Evolutionary conservation across 1,284 basidiomycete species (phyloP), one percentile per base, ranked within the genome.

Genomic region (Jaminaea rosea): DNA sequence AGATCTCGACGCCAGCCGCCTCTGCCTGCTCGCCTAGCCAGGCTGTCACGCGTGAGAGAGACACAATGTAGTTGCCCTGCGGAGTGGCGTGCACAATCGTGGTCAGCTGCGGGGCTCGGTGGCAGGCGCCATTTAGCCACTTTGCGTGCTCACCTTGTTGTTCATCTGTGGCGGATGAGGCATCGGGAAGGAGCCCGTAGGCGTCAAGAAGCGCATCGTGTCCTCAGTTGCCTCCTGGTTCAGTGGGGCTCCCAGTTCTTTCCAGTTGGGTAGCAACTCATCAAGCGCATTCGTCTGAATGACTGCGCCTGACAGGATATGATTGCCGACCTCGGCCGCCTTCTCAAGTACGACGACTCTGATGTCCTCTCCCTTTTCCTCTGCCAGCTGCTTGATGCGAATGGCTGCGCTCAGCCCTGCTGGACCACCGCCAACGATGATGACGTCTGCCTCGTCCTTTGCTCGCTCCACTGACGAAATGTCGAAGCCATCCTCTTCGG

Each of bases 121-220:
- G n/a, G n/a, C n/a, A n/a, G n/a, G n/a, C n/a, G n/a, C n/a, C n/a
- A n/a, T n/a, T n/a, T n/a, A n/a, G n/a, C n/a, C n/a, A n/a, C n/a
- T n/a, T n/a, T n/a, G n/a, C n/a, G n/a, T n/a, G n/a, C n/a, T n/a
- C n/a, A n/a, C 87, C 51, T 86, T 81, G 78, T 94, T 94, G 71
- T 80, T 80, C 93, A 98, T 97, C 76, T 97, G 92, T 0, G 93
- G 93, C 2, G 93, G 93, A 70, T 98, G 92, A 0, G 91, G 94
- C 52, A 97, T 83, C 13, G 89, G 90, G 63, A 93, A 78, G 3
- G 87, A 81, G 53, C 76, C 75, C 24, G 79, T 83, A 32, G 79
- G 64, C 11, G 92, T 93, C 59, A 98, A 80, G 75, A 84, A 90
- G 52, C 87, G 83, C 93, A 99, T 97, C 26, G 80, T 77, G 46